Conservation (phyloP, 768 basidiomycete species). For the Naganishia vaughanmartiniae region DNA sequence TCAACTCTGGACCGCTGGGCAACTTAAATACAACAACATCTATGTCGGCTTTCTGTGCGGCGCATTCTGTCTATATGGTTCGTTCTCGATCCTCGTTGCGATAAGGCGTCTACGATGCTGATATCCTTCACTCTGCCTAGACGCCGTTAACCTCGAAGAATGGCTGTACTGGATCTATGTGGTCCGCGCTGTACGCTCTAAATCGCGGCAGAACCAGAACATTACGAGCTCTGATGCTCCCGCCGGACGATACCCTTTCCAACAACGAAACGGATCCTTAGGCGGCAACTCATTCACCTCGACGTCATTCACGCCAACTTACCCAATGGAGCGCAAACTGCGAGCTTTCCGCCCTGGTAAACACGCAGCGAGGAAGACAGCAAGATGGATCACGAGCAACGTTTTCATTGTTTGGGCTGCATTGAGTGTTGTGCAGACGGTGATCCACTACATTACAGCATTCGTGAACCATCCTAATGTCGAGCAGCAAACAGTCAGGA, state of each 20-base stretch:
- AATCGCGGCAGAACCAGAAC: slow-evolving; percentile 5
- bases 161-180: slow-evolving; percentile 24
- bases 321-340: background rate
- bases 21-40: background rate
- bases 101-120: background rate
- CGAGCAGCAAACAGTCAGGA: slow-evolving; percentile 11
- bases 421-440: slow-evolving; percentile 1
- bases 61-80: slow-evolving; percentile 9
- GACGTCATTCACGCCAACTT: background rate
- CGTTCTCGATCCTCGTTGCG: background rate
- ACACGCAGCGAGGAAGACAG: slow-evolving; percentile 10
- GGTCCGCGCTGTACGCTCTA: slow-evolving; percentile 12
- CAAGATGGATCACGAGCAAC: slow-evolving; percentile 22
- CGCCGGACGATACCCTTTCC: background rate
- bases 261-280: background rate
- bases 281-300: background rate
- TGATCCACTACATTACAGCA: slow-evolving; percentile 19
- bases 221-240: background rate
- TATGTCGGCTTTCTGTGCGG: slow-evolving; percentile 4
- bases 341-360: background rate
- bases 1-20: slow-evolving; percentile 2
- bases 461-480: background rate
- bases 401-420: slow-evolving; percentile 20
- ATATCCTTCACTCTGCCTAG: background rate
- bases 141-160: slow-evolving; percentile 18